Evolutionary conservation across 202 grass and related monocot genomes (phyloP).

Genomic region (Saccharum hybrid): DNA sequence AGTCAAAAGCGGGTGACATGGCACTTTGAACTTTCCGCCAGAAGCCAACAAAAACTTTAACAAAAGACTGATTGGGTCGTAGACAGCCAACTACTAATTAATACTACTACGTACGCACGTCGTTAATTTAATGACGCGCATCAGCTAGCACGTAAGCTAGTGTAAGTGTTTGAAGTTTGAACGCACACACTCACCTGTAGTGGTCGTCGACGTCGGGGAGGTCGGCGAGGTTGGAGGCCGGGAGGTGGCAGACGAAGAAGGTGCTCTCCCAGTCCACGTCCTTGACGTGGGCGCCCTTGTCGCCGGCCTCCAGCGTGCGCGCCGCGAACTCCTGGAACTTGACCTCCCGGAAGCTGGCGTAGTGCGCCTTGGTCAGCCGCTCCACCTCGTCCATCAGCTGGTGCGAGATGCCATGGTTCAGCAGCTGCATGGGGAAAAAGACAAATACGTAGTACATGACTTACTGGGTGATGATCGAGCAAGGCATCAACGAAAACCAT

Average conservation of each 20-base stretch:
- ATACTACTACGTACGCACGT: too few relatives aligned
- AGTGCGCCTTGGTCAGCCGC: slow-evolving; percentile 80
- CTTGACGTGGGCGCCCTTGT: slow-evolving; percentile 48
- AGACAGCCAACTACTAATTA: not conserved
- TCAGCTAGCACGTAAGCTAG: not conserved
- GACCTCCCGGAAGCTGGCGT: slow-evolving; percentile 47
- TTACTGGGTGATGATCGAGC: too few relatives aligned
- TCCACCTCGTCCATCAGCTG: slow-evolving; percentile 95
- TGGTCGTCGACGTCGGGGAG: slow-evolving; percentile 69
- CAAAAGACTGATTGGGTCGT: slow-evolving; percentile 18
- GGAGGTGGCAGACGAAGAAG: slow-evolving; percentile 83
- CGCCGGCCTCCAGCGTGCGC: slow-evolving; percentile 57
- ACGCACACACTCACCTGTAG: slow-evolving; percentile 49
- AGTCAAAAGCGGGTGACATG: slow-evolving; percentile 20
- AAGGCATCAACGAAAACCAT: too few relatives aligned
- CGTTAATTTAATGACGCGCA: not conserved
- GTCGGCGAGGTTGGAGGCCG: slow-evolving; percentile 68
- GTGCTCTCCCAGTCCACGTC: slow-evolving; percentile 95
- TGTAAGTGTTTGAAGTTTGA: not conserved
- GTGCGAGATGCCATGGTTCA: slow-evolving; percentile 82
- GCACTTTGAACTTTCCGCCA: not conserved
- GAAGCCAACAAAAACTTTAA: slow-evolving; percentile 9
- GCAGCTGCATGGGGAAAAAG: slow-evolving; percentile 54
- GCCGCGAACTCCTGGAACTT: slow-evolving; percentile 69
- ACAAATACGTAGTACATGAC: too few relatives aligned